Conservation (phyloP, 2,329 filamentous ascomycete genomes). For the Sporothrix brunneoviolacea region DNA sequence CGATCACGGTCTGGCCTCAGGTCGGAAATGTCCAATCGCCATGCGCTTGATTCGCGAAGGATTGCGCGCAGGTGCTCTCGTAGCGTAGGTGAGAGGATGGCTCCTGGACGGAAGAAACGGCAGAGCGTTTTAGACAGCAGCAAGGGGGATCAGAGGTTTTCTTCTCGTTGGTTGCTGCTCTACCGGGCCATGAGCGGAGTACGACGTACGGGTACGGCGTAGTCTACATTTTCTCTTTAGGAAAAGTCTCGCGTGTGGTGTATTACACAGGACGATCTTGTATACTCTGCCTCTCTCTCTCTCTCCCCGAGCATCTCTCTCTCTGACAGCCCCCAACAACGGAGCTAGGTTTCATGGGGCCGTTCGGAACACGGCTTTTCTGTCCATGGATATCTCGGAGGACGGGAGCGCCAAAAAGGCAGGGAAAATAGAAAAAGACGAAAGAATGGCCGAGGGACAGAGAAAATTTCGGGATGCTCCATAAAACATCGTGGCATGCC, state of each 20-base stretch:
- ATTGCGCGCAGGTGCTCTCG: too few relatives aligned
- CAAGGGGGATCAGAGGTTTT: background rate
- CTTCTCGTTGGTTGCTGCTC: background rate
- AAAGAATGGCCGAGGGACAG: background rate
- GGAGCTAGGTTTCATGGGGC: too few relatives aligned
- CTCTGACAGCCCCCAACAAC: too few relatives aligned
- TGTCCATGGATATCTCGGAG: background rate
- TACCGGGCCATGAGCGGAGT: too few relatives aligned
- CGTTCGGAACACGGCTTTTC: conserved; percentile 2
- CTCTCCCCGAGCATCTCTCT: too few relatives aligned
- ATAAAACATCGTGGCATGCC: conserved; percentile 5
- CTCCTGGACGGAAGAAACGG: conserved; percentile 8
- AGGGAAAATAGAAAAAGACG: background rate
- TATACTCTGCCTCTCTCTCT: background rate
- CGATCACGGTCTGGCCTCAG: too few relatives aligned
- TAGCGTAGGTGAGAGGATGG: too few relatives aligned
- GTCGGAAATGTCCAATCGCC: too few relatives aligned
- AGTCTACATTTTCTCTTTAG: conserved; percentile 3
- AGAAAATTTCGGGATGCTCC: background rate
- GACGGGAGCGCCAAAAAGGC: background rate
- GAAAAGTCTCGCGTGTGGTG: conserved; percentile 10
- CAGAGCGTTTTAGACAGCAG: background rate
- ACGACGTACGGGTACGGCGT: background rate
- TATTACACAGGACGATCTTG: background rate
- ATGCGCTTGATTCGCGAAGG: too few relatives aligned